Evolutionary conservation across 1,284 basidiomycete species (phyloP).

Genomic region (Sparassis latifolia): DNA sequence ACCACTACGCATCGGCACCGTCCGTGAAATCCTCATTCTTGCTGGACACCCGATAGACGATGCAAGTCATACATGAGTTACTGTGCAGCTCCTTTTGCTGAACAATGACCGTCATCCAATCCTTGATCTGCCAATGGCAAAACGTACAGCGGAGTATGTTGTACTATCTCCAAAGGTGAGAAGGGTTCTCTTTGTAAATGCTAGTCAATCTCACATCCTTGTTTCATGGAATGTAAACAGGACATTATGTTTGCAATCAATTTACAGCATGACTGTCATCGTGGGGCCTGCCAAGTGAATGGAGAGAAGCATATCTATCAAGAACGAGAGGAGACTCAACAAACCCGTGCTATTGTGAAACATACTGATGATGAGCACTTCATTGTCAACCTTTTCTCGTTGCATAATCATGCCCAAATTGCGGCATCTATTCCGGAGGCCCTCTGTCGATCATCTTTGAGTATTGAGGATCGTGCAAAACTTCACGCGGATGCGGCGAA

Average conservation of each 20-base stretch:
- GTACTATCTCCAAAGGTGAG: neutral
- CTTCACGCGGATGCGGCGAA: too few relatives aligned
- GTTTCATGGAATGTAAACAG: too few relatives aligned
- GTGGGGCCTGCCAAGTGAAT: neutral
- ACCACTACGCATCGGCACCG: neutral
- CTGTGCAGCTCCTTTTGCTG: neutral
- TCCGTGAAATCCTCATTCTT: too few relatives aligned
- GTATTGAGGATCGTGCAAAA: too few relatives aligned
- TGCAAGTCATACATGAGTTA: too few relatives aligned
- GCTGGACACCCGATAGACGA: too few relatives aligned
- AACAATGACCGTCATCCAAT: neutral
- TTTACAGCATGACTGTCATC: constrained; percentile 12
- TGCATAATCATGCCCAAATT: neutral
- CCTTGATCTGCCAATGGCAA: neutral
- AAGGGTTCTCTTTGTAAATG: neutral
- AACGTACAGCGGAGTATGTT: neutral
- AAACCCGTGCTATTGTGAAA: neutral
- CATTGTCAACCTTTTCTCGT: neutral
- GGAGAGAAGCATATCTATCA: neutral
- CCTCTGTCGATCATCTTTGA: too few relatives aligned
- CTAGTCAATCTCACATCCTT: neutral
- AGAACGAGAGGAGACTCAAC: neutral
- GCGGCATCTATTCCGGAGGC: too few relatives aligned
- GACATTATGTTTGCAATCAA: constrained; percentile 7
- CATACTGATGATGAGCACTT: neutral